Base-by-base conservation (phyloP, 2,329 filamentous ascomycete species). In the Herpotrichia juniperi region DNA sequence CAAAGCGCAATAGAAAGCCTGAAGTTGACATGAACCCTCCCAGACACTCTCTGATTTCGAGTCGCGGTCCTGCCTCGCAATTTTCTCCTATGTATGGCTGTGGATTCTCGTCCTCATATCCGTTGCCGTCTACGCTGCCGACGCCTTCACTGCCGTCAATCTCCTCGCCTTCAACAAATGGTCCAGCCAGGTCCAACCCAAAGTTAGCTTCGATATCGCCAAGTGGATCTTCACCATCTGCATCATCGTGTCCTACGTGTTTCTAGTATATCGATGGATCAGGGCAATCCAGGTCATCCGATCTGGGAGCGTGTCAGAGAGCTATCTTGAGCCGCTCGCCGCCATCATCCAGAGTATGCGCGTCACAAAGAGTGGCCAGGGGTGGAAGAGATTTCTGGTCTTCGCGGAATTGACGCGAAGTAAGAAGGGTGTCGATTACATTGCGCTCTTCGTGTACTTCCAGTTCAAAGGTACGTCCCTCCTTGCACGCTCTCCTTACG, bases 151-250 rank as follows among this genome's bases (percentile, higher is more conserved):
- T 4, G 93, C 93, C 56, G 84, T 97, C 76, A 96, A 96, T 58
- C 81, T 99, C 34, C 83, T 99, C 45, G 89, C 84, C 50, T 97
- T 96, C 77, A 86, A 96, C 76, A 86, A 86, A 54, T 97, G 93
- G 93, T 90, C 91, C 1, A 91, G 89, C 47, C 83, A 90, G 61
- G 89, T 97, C 62, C 78, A 91, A 62, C 92, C 92, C 1, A 83
- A 84, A 34, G 88, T 97, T 59, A 83, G 87, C 3, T 86, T 96
- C 67, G 78, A 85, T 43, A 83, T 93, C 48, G 89, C 91, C 11
- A 96, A 94, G 77, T 97, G 93, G 92, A 93, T 99, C 71, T 99
- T 97, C 72, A 89, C 91, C 24, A 84, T 86, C 50, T 96, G 93
- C 72, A 97, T 99, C 69, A 88, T 97, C 58, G 81, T 94, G 30